Evolutionary conservation across 176 grass and related monocot species (phyloP), one percentile per base, ranked within the genome.

Genomic region (Paspalum notatum): DNA sequence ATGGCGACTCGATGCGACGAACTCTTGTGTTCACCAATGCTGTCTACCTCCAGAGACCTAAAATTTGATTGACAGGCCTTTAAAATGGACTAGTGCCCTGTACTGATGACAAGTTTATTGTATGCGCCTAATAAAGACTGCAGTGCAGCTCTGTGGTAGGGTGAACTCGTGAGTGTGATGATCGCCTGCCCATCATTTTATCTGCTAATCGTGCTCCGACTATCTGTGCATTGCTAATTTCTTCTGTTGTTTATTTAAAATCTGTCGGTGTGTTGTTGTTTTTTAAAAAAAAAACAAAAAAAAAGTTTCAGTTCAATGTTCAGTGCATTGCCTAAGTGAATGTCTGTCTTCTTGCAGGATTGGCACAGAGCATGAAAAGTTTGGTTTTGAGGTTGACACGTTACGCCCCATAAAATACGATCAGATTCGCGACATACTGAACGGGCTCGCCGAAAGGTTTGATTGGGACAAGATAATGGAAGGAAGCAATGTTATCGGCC

Each of bases 361-460:
- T 86, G 96, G 96, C 68, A 98, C 92, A 5, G 92, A 98, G 52
- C 96, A 98, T 88, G 96, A 98, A 24, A 98, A 95, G 68, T 98
- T 98, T 84, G 96, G 96, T 75, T 98, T 98, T 76, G 92, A 98
- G 69, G 82, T 95, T 48, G 84, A 83, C 71, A 93, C 86, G 71
- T 86, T 99, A 72, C 96, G 82, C 6, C 92, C 96, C 65, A 95
- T 99, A 55, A 99, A 84, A 17, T 99, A 99, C 10, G 92, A 91
- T 62, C 96, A 99, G 68, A 99, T 99, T 79, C 83, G 78, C n/a
- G 90, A 87, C 53, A 82, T 99, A 78, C 84, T 99, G 20, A 84
- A 95, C 57, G 92, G 93, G 58, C n/a, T 99, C 12, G 76, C 93
- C 18, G 96, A 99, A 72, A 82, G 93, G 37, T 99, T 99, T 85